Base-by-base conservation (phyloP, 108 stramenopile genomes). In the Schizochytrium sp. region DNA sequence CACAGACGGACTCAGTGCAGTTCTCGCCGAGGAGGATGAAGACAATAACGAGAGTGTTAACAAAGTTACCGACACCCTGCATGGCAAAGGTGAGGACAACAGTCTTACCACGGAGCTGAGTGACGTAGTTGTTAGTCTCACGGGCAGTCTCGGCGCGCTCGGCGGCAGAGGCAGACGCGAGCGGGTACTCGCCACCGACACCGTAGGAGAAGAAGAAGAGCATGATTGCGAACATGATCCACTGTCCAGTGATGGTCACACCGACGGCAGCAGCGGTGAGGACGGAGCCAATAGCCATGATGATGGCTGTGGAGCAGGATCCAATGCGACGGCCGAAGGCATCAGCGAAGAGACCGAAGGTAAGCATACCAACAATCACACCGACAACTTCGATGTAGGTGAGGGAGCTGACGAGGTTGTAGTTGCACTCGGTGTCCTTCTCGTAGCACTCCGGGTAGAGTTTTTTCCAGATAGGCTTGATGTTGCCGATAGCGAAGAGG, bases 181-280 rank as follows among this genome's bases (percentile, higher is more conserved):
- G 89, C 2, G 94, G 94, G 87, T 94, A 94, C 73, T 93, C 94
- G 46, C 94, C 94, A 46, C 94, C 94, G 2, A 93, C 91, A 4
- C 94, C 94, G 28, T 92, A 49, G 55, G 93, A 93, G 17, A 89
- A 53, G 41, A 89, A 41, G 69, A 83, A 83, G 28, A 83, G 76
- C 10, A 53, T 53, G 5, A 83, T 53, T n/a, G 76, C 76, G 28
- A 83, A 83, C 50, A 83, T 55, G 13, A 83, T 83, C 47, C 47
- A 83, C 3, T 55, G 47, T 2, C 76, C 76, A 5, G 76, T 83
- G 42, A 69, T 10, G 28, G 49, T 55, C n/a, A 47, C 47, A 0
- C 50, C 76, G 0, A 5, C 10, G 1, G 76, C 10, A 40, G 76
- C 76, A 49, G 76, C 53, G 45, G 76, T 83, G 47, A 83, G 76